phyloP scores from a whole-genome alignment of 441 rosid genomes.

The Adansonia grandidieri region DNA sequence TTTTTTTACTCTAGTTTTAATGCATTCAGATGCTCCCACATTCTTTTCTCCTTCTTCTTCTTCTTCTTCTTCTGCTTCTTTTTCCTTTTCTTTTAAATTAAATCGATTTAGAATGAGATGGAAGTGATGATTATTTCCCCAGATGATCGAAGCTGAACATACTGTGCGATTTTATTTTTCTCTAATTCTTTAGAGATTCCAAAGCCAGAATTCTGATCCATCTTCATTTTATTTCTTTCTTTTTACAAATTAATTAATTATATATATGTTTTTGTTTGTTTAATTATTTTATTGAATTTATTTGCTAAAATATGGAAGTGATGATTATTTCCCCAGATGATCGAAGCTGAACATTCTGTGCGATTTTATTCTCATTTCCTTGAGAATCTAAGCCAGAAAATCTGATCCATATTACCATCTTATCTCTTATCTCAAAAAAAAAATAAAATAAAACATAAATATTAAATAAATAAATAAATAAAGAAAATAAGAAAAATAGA shows the following conservation, averaged over 20 bases:
- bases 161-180: conserved; percentile 34
- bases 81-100: no score
- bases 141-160: conserved; percentile 39
- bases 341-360: conserved; percentile 39
- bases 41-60: no score
- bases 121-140: conserved; percentile 40
- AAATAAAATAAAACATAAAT: no score
- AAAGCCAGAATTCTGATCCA: conserved; percentile 27
- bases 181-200: conserved; percentile 18
- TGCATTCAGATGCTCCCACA: not conserved
- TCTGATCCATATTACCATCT: conserved; percentile 36
- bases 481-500: no score
- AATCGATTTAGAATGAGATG: not conserved
- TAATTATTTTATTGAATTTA: no score
- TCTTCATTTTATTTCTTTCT: not conserved
- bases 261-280: not conserved
- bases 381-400: conserved; percentile 34
- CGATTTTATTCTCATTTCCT: conserved; percentile 28
- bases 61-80: no score
- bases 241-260: no score
- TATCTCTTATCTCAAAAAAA: no score
- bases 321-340: conserved; percentile 46
- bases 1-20: not conserved
- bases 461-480: no score
- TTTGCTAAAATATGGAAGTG: conserved; percentile 26